Conservation (phyloP, 345 rosid genomes). For the Populus pruinosa region DNA sequence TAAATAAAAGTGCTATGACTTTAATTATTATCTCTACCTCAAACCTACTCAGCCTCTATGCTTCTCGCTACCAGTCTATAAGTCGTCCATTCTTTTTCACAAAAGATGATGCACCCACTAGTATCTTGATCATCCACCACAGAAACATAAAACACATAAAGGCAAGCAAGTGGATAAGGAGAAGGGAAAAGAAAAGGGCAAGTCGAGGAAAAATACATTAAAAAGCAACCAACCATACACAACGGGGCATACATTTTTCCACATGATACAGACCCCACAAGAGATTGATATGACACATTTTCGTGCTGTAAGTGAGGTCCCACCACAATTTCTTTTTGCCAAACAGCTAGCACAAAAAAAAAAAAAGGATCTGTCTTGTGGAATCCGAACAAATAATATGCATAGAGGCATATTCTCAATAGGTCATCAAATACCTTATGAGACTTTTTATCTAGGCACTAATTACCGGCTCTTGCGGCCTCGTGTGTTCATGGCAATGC, state of each 20-base stretch:
- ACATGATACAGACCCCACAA: conserved; percentile 37
- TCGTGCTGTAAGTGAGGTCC: conserved; percentile 35
- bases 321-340: conserved; percentile 43
- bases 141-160: neutral
- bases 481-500: conserved; percentile 19
- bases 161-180: neutral
- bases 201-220: neutral
- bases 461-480: conserved; percentile 14
- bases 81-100: neutral
- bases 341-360: conserved; percentile 44
- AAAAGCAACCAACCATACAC: conserved; percentile 19
- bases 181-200: neutral
- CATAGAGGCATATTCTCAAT: conserved; percentile 12
- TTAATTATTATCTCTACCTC: neutral
- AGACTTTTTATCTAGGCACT: conserved; percentile 16
- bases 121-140: neutral
- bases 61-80: neutral
- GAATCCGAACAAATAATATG: conserved; percentile 15
- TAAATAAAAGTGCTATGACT: neutral
- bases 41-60: neutral
- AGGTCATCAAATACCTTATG: conserved; percentile 13
- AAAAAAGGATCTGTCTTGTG: conserved; percentile 20
- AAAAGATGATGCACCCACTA: neutral
- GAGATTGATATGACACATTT: conserved; percentile 8
- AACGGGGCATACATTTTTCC: conserved; percentile 6